Evolutionary conservation across 169 alveolate species (phyloP), one percentile per base, ranked within the genome.

Genomic region (Cryptosporidium andersoni): DNA sequence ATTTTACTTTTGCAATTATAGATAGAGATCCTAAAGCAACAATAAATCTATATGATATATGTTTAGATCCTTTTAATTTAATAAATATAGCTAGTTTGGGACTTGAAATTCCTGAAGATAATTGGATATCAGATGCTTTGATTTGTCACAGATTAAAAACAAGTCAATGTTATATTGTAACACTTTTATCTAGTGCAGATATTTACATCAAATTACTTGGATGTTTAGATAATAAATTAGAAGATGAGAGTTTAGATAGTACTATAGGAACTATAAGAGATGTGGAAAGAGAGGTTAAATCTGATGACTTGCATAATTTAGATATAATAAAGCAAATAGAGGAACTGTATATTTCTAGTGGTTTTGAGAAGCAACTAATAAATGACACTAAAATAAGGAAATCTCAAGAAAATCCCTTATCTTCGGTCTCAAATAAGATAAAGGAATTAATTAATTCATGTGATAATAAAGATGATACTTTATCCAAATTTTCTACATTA

Each of bases 401-500:
- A 45, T 67, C 65, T 12, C 4, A 67, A n/a, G 53, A 45, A 8
- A 42, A 74, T 16, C 48, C 43, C 9, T 16, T 16, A 2, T 3
- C 37, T 2, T 58, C 36, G 0, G 2, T 6, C n/a, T 25, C 25
- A 25, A 25, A 25, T 25, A 25, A 25, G 25, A 25, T 25, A 25
- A 25, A 25, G 25, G 25, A 25, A 25, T 25, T 25, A 25, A 14
- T 3, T 7, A 11, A 25, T 14, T 16, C 11, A 8, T 66, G 25
- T 2, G 14, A 2, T 12, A 2, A 56, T 11, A 47, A 48, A 51
- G 64, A 6, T 16, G 53, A 5, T 1, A 64, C 12, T 49, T n/a
- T 43, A 3, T 74, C 85, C 9, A 25, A 25, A 0, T 43, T 74
- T 45, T 74, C 85, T 7, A 39, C 68, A 5, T n/a, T 74, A 14